Evolutionary conservation across 768 basidiomycete species (phyloP).

Genomic region (Phallus indusiatus): DNA sequence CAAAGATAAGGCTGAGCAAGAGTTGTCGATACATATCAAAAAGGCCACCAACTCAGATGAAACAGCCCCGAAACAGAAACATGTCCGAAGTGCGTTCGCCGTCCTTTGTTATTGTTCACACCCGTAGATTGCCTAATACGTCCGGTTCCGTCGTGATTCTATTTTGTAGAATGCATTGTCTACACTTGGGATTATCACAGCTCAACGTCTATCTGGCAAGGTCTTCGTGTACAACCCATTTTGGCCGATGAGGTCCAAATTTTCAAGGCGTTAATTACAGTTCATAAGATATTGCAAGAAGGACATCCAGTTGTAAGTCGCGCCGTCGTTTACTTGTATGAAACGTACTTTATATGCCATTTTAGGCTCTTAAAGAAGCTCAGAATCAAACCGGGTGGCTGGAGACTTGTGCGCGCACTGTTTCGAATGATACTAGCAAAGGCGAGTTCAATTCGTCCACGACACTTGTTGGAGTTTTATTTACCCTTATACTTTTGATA

Average conservation of each 20-base stretch:
- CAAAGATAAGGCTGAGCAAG: slow-evolving; percentile 95
- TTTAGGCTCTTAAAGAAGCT: slow-evolving; percentile 89
- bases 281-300: slow-evolving; percentile 97
- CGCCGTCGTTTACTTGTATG: neutral
- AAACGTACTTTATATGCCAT: neutral
- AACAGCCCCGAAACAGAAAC: slow-evolving; percentile 97
- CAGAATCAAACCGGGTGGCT: slow-evolving; percentile 97
- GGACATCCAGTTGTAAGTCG: slow-evolving; percentile 77
- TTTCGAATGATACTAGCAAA: slow-evolving; percentile 66
- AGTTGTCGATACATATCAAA: slow-evolving; percentile 92
- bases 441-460: slow-evolving; percentile 35
- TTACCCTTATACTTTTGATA: neutral
- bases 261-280: slow-evolving; percentile 95
- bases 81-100: slow-evolving; percentile 71
- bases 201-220: slow-evolving; percentile 96
- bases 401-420: slow-evolving; percentile 90
- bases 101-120: neutral
- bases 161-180: slow-evolving; percentile 78
- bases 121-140: too few relatives aligned
- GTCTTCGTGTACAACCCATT: slow-evolving; percentile 92
- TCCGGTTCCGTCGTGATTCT: too few relatives aligned
- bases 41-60: slow-evolving; percentile 96
- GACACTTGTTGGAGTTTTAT: neutral
- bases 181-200: slow-evolving; percentile 99
- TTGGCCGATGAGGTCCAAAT: slow-evolving; percentile 96